Conservation (phyloP, 768 basidiomycete species). For the Tephrocybe sp. region DNA sequence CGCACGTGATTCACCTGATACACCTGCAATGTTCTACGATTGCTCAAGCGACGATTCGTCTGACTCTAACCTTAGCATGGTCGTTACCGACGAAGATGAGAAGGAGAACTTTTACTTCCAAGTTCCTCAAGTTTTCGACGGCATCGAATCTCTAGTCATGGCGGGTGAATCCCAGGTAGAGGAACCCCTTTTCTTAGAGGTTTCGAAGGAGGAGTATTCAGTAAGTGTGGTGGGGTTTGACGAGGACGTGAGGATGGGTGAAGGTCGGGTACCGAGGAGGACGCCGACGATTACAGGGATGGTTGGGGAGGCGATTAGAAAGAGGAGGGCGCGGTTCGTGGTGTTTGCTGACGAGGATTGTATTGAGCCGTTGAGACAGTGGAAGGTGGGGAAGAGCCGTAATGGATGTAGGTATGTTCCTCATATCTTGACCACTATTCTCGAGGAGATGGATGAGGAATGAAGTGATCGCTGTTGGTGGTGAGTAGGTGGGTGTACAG, state of each 20-base stretch:
- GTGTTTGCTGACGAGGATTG: not conserved
- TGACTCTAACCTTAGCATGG: not conserved
- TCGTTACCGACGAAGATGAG: not conserved
- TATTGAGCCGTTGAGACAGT: not conserved
- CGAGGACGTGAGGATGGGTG: not conserved
- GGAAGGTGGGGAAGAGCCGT: no score
- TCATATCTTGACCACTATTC: not conserved
- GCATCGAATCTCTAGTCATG: not conserved
- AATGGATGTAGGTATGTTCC: not conserved
- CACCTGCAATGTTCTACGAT: not conserved
- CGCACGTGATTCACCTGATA: not conserved
- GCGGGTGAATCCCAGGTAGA: not conserved
- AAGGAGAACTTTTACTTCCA: not conserved
- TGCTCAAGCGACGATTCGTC: not conserved
- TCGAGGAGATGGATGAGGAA: slow-evolving; percentile 7
- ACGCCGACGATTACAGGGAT: slow-evolving; percentile 3
- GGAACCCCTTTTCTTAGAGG: not conserved
- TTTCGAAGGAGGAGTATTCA: no score
- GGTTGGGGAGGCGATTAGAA: slow-evolving; percentile 5
- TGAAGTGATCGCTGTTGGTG: slow-evolving; percentile 2
- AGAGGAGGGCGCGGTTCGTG: not conserved
- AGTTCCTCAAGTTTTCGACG: not conserved
- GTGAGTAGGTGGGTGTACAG: not conserved
- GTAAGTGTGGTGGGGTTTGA: no score
- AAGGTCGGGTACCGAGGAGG: slow-evolving; percentile 2